phyloP scores from a whole-genome alignment of 305 asterid species.

The Caryopteris hybrid region DNA sequence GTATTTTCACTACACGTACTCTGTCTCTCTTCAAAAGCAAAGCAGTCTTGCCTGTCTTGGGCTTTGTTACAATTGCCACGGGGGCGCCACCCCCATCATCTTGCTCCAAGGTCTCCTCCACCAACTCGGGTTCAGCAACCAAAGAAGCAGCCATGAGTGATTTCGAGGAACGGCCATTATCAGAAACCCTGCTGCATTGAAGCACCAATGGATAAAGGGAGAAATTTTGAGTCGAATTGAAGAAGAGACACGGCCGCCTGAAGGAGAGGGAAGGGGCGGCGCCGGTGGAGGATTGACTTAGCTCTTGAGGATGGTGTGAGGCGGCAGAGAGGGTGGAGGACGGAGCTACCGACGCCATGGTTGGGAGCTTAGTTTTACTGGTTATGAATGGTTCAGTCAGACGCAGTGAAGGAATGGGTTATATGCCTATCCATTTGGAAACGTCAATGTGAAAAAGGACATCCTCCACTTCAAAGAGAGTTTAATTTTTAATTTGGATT shows the following conservation, averaged over 20 bases:
- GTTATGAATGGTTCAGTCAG: neutral
- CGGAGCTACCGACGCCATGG: constrained; percentile 10
- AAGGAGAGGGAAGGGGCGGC: constrained; percentile 18
- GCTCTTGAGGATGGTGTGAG: constrained; percentile 30
- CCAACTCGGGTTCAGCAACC: constrained; percentile 32
- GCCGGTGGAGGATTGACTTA: constrained; percentile 19
- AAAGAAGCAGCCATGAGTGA: constrained; percentile 27
- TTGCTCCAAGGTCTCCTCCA: constrained; percentile 24
- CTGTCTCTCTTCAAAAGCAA: constrained; percentile 62
- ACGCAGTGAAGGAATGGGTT: neutral
- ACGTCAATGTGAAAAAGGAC: too few relatives aligned
- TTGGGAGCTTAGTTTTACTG: neutral
- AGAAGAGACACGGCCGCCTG: constrained; percentile 17
- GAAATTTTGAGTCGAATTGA: constrained; percentile 11
- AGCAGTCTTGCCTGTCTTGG: constrained; percentile 71
- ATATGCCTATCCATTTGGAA: neutral
- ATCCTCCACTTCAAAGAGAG: too few relatives aligned
- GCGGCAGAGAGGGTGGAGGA: neutral
- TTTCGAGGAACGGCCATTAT: constrained; percentile 27
- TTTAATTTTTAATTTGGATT: too few relatives aligned
- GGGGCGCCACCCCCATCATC: constrained; percentile 28
- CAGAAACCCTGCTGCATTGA: constrained; percentile 20
- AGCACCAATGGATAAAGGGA: constrained; percentile 33
- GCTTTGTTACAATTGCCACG: constrained; percentile 38
- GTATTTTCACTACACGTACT: constrained; percentile 27